Percentiles rank a stretch among this genome's conserved stretches.
phyloP scores from a whole-genome alignment of 768 basidiomycete species.

The Pleurotus citrinopileatus region DNA sequence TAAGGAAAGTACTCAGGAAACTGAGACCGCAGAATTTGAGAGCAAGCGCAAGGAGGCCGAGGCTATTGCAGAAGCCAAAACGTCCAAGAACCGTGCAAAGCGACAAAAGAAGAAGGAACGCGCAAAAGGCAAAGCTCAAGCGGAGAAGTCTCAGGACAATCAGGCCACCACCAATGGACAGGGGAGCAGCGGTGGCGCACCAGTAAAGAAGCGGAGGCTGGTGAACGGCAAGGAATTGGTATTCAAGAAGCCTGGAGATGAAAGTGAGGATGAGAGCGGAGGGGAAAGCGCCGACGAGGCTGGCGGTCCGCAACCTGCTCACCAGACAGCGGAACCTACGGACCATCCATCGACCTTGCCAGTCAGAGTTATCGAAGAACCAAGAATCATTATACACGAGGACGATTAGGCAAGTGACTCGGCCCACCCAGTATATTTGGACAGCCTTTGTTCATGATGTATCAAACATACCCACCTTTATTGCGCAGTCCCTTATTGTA shows the following conservation, averaged over 20 bases:
- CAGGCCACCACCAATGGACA: slow-evolving; percentile 23
- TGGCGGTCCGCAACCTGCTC: background rate
- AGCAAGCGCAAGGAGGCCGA: slow-evolving; percentile 69
- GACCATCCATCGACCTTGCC: background rate
- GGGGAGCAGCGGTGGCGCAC: slow-evolving; percentile 32
- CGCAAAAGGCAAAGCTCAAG: slow-evolving; percentile 41
- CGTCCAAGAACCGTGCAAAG: slow-evolving; percentile 93
- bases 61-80: slow-evolving; percentile 77
- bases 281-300: slow-evolving; percentile 12
- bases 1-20: slow-evolving; percentile 48
- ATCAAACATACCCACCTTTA: too few relatives aligned
- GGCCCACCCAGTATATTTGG: too few relatives aligned
- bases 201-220: slow-evolving; percentile 77
- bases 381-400: slow-evolving; percentile 47
- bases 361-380: slow-evolving; percentile 25
- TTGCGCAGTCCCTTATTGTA: too few relatives aligned
- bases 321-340: background rate
- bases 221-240: slow-evolving; percentile 75
- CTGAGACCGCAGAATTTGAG: slow-evolving; percentile 70
- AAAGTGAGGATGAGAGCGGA: slow-evolving; percentile 30
- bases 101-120: slow-evolving; percentile 89
- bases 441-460: background rate
- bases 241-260: slow-evolving; percentile 43
- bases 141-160: slow-evolving; percentile 21
- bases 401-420: slow-evolving; percentile 32